Conservation (phyloP, 805 yeast species). For the Ogataea naganishii region DNA sequence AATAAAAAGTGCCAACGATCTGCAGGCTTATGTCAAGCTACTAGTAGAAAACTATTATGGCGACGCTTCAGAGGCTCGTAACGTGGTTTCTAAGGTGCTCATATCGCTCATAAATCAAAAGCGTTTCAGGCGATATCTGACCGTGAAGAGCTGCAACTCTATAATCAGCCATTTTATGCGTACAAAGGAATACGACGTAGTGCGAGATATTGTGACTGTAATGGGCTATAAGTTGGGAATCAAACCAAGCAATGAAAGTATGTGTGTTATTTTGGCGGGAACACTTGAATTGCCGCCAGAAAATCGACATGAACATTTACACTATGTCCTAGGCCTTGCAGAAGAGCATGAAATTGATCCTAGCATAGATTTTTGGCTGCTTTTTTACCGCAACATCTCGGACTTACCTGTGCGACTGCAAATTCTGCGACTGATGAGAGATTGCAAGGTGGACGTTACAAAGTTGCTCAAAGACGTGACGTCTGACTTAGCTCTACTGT, state of each 20-base stretch:
- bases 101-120: not conserved
- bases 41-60: not conserved
- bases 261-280: not conserved
- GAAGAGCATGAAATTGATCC: too few species aligned
- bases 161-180: not conserved
- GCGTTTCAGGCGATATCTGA: not conserved
- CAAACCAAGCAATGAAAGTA: not conserved
- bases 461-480: too few species aligned
- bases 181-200: not conserved
- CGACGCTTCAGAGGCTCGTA: not conserved
- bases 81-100: not conserved
- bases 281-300: not conserved
- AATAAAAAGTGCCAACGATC: too few species aligned
- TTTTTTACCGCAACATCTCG: too few species aligned
- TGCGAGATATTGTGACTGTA: too few species aligned
- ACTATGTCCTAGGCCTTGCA: too few species aligned
- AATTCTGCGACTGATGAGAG: too few species aligned
- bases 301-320: not conserved
- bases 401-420: too few species aligned
- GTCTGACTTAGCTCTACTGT: too few species aligned
- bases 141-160: not conserved
- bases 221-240: not conserved
- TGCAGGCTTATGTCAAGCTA: too few species aligned
- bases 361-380: too few species aligned
- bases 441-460: too few species aligned